Conservation (phyloP, 2,329 filamentous ascomycete genomes). For the Monosporascus sp. region DNA sequence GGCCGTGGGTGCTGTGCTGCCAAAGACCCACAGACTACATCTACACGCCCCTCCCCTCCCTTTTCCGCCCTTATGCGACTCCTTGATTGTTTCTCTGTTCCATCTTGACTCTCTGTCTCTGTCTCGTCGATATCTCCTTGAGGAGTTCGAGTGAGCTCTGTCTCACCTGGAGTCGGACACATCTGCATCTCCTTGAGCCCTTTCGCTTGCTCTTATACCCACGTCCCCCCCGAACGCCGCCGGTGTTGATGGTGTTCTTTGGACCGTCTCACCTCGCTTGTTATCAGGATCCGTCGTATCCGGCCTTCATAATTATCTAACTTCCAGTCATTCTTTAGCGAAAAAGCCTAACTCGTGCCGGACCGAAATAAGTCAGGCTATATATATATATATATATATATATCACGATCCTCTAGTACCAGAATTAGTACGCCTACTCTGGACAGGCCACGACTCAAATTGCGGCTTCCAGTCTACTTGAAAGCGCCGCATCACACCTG, state of each 20-base stretch:
- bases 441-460: background rate
- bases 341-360: conserved; percentile 4
- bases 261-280: conserved; percentile 24
- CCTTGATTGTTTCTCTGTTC: conserved; percentile 27
- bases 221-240: conserved; percentile 15
- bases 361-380: background rate
- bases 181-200: conserved; percentile 13
- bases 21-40: conserved; percentile 18
- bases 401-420: background rate
- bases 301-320: conserved; percentile 21
- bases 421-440: background rate
- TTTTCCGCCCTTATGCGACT: conserved; percentile 26
- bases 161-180: conserved; percentile 25
- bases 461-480: background rate
- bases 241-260: conserved; percentile 12
- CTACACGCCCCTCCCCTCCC: conserved; percentile 29
- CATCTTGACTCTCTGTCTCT: conserved; percentile 29
- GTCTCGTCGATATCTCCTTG: conserved; percentile 20
- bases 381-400: conserved; percentile 7
- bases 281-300: conserved; percentile 18
- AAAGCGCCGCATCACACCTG: background rate
- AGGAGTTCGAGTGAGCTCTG: conserved; percentile 26
- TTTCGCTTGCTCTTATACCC: conserved; percentile 25
- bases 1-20: conserved; percentile 18
- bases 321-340: conserved; percentile 28